Percentiles rank a stretch among this genome's conserved stretches.
These are phyloP conservation scores for Plenodomus lindquistii DNA, from an alignment of 2,329 filamentous ascomycete genomes.

Conservation along the genomic window DNA sequence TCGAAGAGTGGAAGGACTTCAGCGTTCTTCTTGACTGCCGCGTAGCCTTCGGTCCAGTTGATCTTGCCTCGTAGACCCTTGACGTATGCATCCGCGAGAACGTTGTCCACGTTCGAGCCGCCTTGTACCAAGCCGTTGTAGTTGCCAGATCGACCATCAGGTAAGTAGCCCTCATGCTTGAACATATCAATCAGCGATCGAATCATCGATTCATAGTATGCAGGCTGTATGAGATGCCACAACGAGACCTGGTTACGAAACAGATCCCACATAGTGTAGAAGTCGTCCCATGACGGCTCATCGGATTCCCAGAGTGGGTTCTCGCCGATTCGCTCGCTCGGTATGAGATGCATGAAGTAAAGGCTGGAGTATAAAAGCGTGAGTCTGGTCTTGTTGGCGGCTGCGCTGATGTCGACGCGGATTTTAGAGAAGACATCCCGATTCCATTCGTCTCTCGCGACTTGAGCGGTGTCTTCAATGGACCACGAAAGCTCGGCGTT, in stretches of 20 bases:
- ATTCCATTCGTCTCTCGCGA: conserved; percentile 53
- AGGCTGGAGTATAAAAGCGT: conserved; percentile 40
- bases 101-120: conserved; percentile 43
- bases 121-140: conserved; percentile 60
- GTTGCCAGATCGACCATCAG: conserved; percentile 63
- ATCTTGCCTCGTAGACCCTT: conserved; percentile 66
- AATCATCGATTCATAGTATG: conserved; percentile 68
- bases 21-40: conserved; percentile 72
- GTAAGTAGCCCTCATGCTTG: conserved; percentile 67
- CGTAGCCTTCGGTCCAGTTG: conserved; percentile 72
- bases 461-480: conserved; percentile 46
- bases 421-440: conserved; percentile 63
- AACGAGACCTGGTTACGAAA: conserved; percentile 58
- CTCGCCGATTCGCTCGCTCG: conserved; percentile 56
- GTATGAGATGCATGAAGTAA: conserved; percentile 45
- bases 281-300: conserved; percentile 71
- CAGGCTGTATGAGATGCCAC: conserved; percentile 66
- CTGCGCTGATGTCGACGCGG: conserved; percentile 30
- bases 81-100: conserved; percentile 69
- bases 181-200: conserved; percentile 68
- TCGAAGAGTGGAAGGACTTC: conserved; percentile 55
- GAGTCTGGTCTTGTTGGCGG: conserved; percentile 37
- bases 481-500: conserved; percentile 52
- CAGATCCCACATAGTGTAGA: conserved; percentile 75
- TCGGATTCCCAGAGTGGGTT: conserved; percentile 69